Evolutionary conservation across 129 eudicot genomes (phyloP), one percentile per base, ranked within the genome.

Genomic region (Tanacetum coccineum): DNA sequence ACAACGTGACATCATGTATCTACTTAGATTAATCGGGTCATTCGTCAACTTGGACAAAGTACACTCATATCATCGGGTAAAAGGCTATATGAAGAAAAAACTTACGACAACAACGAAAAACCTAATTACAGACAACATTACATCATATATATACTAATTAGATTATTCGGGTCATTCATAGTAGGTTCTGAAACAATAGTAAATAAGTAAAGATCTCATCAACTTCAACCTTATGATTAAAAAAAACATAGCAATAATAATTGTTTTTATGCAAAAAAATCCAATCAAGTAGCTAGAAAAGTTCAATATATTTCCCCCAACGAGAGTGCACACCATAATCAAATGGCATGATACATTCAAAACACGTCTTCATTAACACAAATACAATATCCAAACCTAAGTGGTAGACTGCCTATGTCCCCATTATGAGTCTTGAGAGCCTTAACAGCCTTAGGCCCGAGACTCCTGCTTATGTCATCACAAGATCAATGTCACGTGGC

Each of bases 331-430:
- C 44, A 14, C 64, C 64, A 15, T 48, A 77, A 26, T 64, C 69
- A 66, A 72, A 66, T 66, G 32, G n/a, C 32, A 57, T 10, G 9
- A 55, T 47, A 49, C 62, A 53, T 53, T 57, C 66, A 73, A 30
- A 74, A 55, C 61, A 67, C 60, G 69, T 65, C 47, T 68, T 32
- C 42, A 12, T 36, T 36, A 18, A 53, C 57, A 44, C 52, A 51
- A 32, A 17, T 40, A n/a, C 13, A 15, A 7, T 50, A 46, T 17
- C 42, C 47, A 44, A 9, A 74, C 67, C 78, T n/a, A n/a, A 66
- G 82, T 81, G 39, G 87, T 90, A 45, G 87, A 83, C 81, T 87
- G 95, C 97, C 95, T 32, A 87, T 90, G 80, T 90, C 97, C n/a
- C 97, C 95, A 56, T 62, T 56, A 73, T 87, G 76, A 73, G 87